Evolutionary conservation across 495 filamentous ascomycete genomes (phyloP).

Genomic region (Xylona heveae): DNA sequence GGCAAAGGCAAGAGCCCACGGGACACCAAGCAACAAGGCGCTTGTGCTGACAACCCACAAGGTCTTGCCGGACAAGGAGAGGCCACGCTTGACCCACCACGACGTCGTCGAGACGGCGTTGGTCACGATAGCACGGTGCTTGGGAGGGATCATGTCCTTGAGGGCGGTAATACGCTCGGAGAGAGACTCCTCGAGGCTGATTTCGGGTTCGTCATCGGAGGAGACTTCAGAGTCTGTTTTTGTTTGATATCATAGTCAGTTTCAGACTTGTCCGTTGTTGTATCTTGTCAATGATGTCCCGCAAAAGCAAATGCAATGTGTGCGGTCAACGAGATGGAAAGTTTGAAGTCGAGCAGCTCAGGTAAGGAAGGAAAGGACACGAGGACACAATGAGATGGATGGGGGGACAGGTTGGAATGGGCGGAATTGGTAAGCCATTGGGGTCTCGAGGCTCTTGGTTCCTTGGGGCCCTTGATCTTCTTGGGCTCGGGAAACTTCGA

Average conservation of each 20-base stretch:
- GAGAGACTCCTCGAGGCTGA: constrained; percentile 33
- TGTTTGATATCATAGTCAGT: constrained; percentile 6
- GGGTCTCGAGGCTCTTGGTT: too few species aligned
- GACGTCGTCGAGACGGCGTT: constrained; percentile 33
- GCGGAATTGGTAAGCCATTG: too few species aligned
- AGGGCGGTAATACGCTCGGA: constrained; percentile 67
- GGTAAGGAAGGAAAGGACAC: too few species aligned
- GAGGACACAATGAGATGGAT: too few species aligned
- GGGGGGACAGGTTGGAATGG: too few species aligned
- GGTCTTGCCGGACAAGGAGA: constrained; percentile 56
- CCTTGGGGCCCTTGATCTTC: too few species aligned
- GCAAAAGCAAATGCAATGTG: too few species aligned
- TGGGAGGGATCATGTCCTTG: constrained; percentile 78
- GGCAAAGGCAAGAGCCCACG: constrained; percentile 74
- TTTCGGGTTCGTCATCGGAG: constrained; percentile 21
- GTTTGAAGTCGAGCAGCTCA: too few species aligned
- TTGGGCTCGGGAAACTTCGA: too few species aligned
- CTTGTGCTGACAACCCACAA: constrained; percentile 76
- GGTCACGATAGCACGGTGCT: constrained; percentile 47
- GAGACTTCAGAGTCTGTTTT: constrained; percentile 36
- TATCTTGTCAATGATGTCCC: too few species aligned
- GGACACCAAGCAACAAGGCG: constrained; percentile 74
- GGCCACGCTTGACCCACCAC: constrained; percentile 33
- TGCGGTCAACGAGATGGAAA: too few species aligned
- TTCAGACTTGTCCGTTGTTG: constrained; percentile 28